A percentile compares a stretch with the other conserved stretches of the same genome.
phyloP scores from a whole-genome alignment of 1,284 basidiomycete species.

The Sporisorium sorghi region DNA sequence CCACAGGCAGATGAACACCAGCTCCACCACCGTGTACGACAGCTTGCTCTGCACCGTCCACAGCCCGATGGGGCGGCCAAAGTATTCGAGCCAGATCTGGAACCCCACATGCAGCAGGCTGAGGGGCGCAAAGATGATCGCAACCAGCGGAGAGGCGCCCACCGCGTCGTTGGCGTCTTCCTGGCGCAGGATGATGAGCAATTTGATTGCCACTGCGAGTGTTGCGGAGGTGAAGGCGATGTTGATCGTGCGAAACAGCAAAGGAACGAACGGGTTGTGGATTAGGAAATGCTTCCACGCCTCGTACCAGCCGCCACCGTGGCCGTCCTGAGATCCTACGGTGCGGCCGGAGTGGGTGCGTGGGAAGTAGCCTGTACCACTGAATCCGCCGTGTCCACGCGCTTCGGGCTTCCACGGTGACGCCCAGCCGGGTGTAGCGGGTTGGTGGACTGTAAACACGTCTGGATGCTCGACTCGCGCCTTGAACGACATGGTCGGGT shows the following conservation, averaged over 20 bases:
- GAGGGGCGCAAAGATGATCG: slow-evolving; percentile 86
- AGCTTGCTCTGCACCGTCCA: slow-evolving; percentile 74
- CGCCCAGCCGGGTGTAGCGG: slow-evolving; percentile 63
- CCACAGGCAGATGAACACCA: slow-evolving; percentile 90
- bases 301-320: slow-evolving; percentile 32
- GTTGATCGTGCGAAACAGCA: slow-evolving; percentile 87
- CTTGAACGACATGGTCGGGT: slow-evolving; percentile 49
- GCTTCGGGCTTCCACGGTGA: slow-evolving; percentile 63
- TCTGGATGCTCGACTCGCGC: slow-evolving; percentile 47
- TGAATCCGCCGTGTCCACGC: slow-evolving; percentile 40
- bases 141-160: slow-evolving; percentile 83
- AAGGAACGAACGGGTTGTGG: slow-evolving; percentile 68
- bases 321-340: slow-evolving; percentile 24
- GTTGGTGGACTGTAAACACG: slow-evolving; percentile 60
- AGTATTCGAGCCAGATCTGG: slow-evolving; percentile 76
- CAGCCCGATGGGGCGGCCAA: slow-evolving; percentile 86
- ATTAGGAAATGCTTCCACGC: slow-evolving; percentile 63
- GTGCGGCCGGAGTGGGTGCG: slow-evolving; percentile 50
- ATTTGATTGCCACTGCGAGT: slow-evolving; percentile 81
- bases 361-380: slow-evolving; percentile 53
- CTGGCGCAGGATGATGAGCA: slow-evolving; percentile 75
- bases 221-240: slow-evolving; percentile 83
- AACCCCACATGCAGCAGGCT: slow-evolving; percentile 84
- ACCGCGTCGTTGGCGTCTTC: slow-evolving; percentile 77
- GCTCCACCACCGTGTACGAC: slow-evolving; percentile 70